phyloP scores from a whole-genome alignment of 202 grass and related monocot species.

The Elaeis oleifera region DNA sequence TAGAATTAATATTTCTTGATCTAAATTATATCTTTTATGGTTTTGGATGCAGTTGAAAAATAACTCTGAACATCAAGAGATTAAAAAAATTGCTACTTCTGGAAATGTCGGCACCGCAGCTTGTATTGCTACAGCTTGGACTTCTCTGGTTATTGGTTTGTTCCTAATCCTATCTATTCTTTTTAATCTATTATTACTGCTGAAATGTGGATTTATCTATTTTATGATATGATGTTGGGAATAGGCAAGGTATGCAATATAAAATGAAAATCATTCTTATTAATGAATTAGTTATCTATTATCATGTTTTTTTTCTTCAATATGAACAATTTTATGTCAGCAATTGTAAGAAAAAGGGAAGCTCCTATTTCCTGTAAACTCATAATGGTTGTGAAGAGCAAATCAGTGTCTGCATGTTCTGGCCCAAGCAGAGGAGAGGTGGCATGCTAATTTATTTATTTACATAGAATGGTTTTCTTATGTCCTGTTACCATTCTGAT shows the following conservation, averaged over 20 bases:
- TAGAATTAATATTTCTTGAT: neutral
- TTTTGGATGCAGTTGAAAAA: slow-evolving; percentile 55
- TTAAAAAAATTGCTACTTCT: slow-evolving; percentile 78
- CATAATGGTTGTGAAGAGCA: too few relatives aligned
- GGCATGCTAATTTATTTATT: too few relatives aligned
- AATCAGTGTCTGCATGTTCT: too few relatives aligned
- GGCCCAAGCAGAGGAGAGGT: too few relatives aligned
- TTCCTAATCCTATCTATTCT: slow-evolving; percentile 15
- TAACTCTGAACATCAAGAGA: slow-evolving; percentile 69
- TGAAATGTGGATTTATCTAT: neutral
- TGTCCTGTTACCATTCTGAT: neutral
- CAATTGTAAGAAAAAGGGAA: too few relatives aligned
- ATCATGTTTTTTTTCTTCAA: too few relatives aligned
- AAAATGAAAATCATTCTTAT: too few relatives aligned
- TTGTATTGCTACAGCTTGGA: slow-evolving; percentile 66
- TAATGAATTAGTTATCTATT: too few relatives aligned
- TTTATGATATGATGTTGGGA: neutral
- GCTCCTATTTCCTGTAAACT: too few relatives aligned
- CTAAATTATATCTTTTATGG: neutral
- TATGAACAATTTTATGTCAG: too few relatives aligned
- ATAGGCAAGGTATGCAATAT: neutral
- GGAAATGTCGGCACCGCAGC: slow-evolving; percentile 49
- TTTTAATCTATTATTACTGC: slow-evolving; percentile 1
- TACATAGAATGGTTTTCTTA: neutral
- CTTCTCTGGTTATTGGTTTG: slow-evolving; percentile 61